Percentiles rank a stretch among this genome's conserved stretches.
Evolutionary conservation across 2,329 filamentous ascomycete genomes (phyloP).

Genomic region (Sclerotinia nivalis): DNA sequence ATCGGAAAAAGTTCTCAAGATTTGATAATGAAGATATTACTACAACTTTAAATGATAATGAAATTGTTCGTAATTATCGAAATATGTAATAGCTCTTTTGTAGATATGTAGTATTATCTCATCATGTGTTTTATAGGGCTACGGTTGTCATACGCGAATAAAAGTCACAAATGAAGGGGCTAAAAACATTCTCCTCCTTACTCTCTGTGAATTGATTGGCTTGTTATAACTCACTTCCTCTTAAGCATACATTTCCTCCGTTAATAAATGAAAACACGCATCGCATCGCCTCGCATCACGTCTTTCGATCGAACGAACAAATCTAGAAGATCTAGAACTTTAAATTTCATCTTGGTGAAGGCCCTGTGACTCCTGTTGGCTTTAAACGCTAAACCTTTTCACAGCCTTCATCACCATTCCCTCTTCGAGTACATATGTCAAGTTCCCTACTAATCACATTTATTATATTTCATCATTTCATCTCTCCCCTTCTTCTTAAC

Average conservation of each 20-base stretch:
- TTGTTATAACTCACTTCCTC: no score
- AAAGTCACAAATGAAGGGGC: constrained; percentile 5
- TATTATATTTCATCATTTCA: not conserved
- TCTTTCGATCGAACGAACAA: not conserved
- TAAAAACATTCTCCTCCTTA: not conserved
- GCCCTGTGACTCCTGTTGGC: not conserved
- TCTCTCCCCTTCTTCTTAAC: not conserved
- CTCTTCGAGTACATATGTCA: not conserved
- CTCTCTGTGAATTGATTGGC: no score
- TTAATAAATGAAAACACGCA: not conserved
- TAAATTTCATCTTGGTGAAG: not conserved
- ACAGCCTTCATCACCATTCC: not conserved
- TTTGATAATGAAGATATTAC: no score
- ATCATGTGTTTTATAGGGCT: not conserved
- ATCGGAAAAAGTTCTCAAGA: not conserved
- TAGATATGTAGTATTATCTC: not conserved
- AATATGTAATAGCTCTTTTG: not conserved
- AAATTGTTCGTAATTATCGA: no score
- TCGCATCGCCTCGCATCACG: no score
- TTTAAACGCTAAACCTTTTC: not conserved
- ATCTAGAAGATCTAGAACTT: not conserved
- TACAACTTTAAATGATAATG: no score
- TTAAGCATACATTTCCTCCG: not conserved
- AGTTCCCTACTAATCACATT: not conserved
- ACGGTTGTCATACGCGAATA: not conserved